phyloP scores from a whole-genome alignment of 768 basidiomycete genomes.

The Mycena metata region DNA sequence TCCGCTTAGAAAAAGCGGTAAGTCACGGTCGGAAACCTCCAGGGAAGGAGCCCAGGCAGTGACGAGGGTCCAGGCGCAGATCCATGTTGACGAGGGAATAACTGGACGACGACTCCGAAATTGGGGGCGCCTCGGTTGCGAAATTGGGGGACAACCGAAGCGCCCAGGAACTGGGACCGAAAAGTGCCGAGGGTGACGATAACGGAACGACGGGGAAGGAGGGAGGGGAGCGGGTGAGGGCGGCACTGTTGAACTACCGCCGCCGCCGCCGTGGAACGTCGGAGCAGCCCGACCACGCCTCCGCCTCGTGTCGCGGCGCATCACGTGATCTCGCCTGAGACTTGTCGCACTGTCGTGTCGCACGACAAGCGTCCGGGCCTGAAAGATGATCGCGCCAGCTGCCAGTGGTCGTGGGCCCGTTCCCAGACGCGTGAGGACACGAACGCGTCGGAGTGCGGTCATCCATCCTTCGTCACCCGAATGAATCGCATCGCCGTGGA shows the following conservation, averaged over 20 bases:
- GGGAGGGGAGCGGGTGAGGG: no score
- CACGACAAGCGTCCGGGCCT: neutral
- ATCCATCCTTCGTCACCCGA: neutral
- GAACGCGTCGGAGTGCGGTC: slow-evolving; percentile 1
- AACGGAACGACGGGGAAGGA: neutral
- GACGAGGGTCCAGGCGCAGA: neutral
- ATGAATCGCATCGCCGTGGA: neutral
- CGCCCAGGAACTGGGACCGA: neutral
- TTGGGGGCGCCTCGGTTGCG: no score
- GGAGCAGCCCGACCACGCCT: neutral
- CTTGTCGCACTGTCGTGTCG: neutral
- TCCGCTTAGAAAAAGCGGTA: neutral
- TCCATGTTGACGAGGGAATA: neutral
- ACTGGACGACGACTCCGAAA: neutral
- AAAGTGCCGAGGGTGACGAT: neutral
- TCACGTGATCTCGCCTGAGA: slow-evolving; percentile 3
- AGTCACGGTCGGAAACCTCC: no score
- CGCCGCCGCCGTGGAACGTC: neutral
- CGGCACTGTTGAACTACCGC: neutral
- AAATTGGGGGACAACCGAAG: neutral
- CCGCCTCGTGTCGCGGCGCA: slow-evolving; percentile 8
- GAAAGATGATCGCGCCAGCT: neutral
- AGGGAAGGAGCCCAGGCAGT: no score
- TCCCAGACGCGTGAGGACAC: neutral
- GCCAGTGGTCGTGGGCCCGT: neutral